A percentile compares a stretch with the other conserved stretches of the same genome.
phyloP scores from a whole-genome alignment of 108 stramenopile species.

The Licmophora abbreviata region DNA sequence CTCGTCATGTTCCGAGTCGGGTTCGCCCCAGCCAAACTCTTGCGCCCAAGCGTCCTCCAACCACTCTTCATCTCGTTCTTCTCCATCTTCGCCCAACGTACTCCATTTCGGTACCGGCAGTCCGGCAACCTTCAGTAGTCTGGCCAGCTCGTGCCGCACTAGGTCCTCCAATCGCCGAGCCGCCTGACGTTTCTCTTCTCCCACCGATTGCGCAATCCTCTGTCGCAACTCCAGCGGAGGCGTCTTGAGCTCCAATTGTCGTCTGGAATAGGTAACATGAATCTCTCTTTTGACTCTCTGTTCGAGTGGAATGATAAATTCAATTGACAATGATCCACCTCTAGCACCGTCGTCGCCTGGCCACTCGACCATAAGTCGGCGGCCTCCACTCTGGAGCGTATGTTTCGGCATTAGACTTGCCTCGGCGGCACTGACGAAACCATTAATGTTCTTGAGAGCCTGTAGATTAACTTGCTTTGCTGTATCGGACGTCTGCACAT shows the following conservation, averaged over 20 bases:
- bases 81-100: background rate
- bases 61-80: constrained; percentile 17
- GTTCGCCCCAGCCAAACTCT: constrained; percentile 1
- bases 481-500: constrained; percentile 27
- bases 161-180: constrained; percentile 17
- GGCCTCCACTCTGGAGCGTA: too few species aligned
- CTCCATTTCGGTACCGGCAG: constrained; percentile 28
- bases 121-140: constrained; percentile 57
- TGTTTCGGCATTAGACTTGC: constrained; percentile 4
- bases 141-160: constrained; percentile 36
- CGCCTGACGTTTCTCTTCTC: background rate
- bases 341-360: background rate
- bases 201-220: background rate
- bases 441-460: constrained; percentile 75
- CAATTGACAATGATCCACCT: too few species aligned
- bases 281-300: constrained; percentile 6
- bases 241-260: constrained; percentile 29
- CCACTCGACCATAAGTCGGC: constrained; percentile 1
- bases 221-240: constrained; percentile 11
- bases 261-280: constrained; percentile 17
- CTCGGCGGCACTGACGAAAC: constrained; percentile 51
- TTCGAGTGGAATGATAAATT: too few species aligned
- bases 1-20: constrained; percentile 7
- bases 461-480: constrained; percentile 52
- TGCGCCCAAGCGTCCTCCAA: background rate